Base-by-base conservation (phyloP, 768 basidiomycete genomes). In the Tricholoma furcatifolium region DNA sequence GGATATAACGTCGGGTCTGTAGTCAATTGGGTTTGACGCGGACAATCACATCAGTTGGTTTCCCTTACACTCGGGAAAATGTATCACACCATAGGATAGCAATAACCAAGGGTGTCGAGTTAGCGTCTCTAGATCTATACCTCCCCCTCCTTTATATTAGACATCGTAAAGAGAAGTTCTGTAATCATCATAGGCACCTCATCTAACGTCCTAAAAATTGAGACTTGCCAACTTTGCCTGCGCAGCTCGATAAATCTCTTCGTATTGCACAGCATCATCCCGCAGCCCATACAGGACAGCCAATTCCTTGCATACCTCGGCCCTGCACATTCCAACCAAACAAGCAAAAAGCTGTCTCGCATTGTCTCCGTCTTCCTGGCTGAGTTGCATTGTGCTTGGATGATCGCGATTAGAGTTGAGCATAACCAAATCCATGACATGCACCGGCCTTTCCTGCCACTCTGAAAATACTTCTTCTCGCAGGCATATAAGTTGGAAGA, bases 351-450 rank as follows among this genome's bases (percentile, higher is more conserved):
- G 47, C n/a, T 58, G 46, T 36, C 57, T 58, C 12, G 53, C 57
- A 21, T 52, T 51, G 9, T 55, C 53, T 4, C 57, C 53, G 20
- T 51, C 50, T 32, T 40, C 53, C 17, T 11, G 10, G 34, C 45
- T 35, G 20, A 58, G 57, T 17, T 54, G 40, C 57, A 55, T 55
- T 12, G 53, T 58, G 40, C 53, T 58, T 4, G 57, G 57, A 30
- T 58, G 57, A 38, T 58, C 57, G 9, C 57, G 57, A 36, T 58
- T 58, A 23, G 50, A 23, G 30, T 58, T 58, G 24, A 58, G 27
- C 57, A 58, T 58, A 21, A 58, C 53, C 50, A 58, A 30, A 20
- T 58, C 57, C 50, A 58, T 58, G 15, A 58, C 57, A 20, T 55
- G 52, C 14, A 58, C 39, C 4, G 56, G 47, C 20, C 18, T 39